These are phyloP conservation scores for Penicillium verhagenii DNA, from an alignment of 495 filamentous ascomycete genomes.

Conservation along the genomic window DNA sequence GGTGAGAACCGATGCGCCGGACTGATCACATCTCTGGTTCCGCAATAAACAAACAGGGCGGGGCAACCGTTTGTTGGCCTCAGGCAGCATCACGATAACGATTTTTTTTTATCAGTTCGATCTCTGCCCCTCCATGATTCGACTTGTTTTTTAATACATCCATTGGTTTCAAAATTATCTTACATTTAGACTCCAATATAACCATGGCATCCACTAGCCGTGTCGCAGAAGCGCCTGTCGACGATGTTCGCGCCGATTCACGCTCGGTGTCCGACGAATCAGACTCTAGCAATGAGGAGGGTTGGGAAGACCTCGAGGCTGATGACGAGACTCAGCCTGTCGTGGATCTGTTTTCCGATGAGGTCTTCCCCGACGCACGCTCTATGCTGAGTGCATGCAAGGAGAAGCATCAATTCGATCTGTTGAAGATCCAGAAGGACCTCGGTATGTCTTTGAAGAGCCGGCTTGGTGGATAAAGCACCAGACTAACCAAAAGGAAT, in stretches of 20 bases:
- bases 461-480: neutral
- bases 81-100: constrained; percentile 27
- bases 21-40: constrained; percentile 12
- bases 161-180: neutral
- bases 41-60: constrained; percentile 41
- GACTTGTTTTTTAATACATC: constrained; percentile 2
- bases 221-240: constrained; percentile 18
- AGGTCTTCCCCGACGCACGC: constrained; percentile 60
- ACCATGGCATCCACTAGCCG: constrained; percentile 32
- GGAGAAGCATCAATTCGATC: constrained; percentile 70
- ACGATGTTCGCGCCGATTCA: constrained; percentile 28
- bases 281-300: constrained; percentile 59
- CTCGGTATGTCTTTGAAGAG: constrained; percentile 50
- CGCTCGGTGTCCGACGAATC: constrained; percentile 46
- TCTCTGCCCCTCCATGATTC: constrained; percentile 27
- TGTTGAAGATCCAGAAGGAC: constrained; percentile 60
- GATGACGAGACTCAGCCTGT: constrained; percentile 64
- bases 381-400: constrained; percentile 74
- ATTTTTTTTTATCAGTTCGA: constrained; percentile 27
- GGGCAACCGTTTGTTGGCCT: constrained; percentile 33
- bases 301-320: constrained; percentile 79
- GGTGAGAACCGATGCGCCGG: constrained; percentile 4
- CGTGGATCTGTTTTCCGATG: constrained; percentile 69
- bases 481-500: neutral
- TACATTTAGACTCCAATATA: constrained; percentile 3